Evolutionary conservation across 306 rosid species (phyloP).

Genomic region (Mimosa pudica): DNA sequence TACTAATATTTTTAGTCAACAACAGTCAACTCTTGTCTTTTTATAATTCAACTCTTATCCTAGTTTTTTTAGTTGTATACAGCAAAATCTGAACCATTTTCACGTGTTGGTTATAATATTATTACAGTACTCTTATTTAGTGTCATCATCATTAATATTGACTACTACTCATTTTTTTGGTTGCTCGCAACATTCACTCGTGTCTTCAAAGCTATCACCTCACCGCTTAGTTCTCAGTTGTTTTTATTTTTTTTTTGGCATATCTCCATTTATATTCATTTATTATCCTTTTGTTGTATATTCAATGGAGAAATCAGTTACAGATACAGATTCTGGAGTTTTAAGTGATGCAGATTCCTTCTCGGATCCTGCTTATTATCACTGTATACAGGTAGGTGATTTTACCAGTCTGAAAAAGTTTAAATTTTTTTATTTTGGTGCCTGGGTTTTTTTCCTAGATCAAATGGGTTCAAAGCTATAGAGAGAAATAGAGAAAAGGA

Average conservation of each 20-base stretch:
- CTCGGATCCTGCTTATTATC: constrained; percentile 31
- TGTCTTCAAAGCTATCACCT: constrained; percentile 2
- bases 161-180: too few species aligned
- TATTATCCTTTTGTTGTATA: constrained; percentile 9
- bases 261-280: constrained; percentile 7
- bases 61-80: background rate
- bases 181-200: background rate
- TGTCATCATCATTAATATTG: too few species aligned
- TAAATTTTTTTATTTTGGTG: background rate
- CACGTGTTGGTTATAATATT: background rate
- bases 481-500: background rate
- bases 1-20: background rate
- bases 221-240: background rate
- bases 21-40: background rate
- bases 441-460: background rate
- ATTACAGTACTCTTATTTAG: too few species aligned
- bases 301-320: constrained; percentile 48
- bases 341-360: constrained; percentile 36
- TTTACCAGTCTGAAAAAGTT: background rate
- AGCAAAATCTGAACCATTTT: background rate
- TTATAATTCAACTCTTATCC: background rate
- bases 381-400: constrained; percentile 54
- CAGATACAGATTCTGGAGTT: constrained; percentile 43
- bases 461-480: background rate
- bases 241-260: background rate